A percentile compares a stretch with the other conserved stretches of the same genome.
Conservation (phyloP, 2,329 filamentous ascomycete genomes). For the Aureobasidium subglaciale region DNA sequence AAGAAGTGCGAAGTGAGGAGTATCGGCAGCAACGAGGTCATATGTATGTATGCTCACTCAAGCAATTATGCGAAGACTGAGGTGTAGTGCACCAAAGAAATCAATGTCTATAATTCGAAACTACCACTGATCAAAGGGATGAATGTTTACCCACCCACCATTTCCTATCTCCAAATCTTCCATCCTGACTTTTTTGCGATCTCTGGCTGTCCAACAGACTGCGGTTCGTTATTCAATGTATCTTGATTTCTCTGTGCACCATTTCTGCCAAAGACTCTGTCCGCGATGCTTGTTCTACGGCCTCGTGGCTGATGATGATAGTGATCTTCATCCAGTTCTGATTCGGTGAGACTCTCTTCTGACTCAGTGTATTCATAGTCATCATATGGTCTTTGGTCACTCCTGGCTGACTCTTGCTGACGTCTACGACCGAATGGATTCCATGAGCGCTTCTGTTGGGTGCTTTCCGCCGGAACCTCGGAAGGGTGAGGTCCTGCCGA, state of each 20-base stretch:
- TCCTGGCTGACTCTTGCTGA: not conserved
- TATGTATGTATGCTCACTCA: too few relatives aligned
- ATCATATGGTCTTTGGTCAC: not conserved
- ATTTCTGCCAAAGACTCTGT: constrained; percentile 25
- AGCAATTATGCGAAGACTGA: too few relatives aligned
- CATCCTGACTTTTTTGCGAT: constrained; percentile 32
- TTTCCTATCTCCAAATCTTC: constrained; percentile 29
- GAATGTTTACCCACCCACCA: too few relatives aligned
- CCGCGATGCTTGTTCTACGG: constrained; percentile 26
- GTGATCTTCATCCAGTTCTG: constrained; percentile 23
- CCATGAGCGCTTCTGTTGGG: constrained; percentile 1
- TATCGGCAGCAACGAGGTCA: not conserved
- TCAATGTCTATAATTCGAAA: too few relatives aligned
- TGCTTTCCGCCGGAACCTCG: not conserved
- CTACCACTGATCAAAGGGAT: too few relatives aligned
- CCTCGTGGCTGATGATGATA: constrained; percentile 17
- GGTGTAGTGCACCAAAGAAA: too few relatives aligned
- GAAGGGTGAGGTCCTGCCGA: not conserved
- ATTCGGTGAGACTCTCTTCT: constrained; percentile 22
- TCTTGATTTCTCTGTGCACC: not conserved
- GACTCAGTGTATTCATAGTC: constrained; percentile 19
- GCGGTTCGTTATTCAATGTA: not conserved
- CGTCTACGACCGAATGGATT: not conserved
- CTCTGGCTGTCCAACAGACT: constrained; percentile 21
- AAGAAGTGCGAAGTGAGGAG: constrained; percentile 4